phyloP scores from a whole-genome alignment of 495 filamentous ascomycete genomes.

The Trichocladium uniseriatum region DNA sequence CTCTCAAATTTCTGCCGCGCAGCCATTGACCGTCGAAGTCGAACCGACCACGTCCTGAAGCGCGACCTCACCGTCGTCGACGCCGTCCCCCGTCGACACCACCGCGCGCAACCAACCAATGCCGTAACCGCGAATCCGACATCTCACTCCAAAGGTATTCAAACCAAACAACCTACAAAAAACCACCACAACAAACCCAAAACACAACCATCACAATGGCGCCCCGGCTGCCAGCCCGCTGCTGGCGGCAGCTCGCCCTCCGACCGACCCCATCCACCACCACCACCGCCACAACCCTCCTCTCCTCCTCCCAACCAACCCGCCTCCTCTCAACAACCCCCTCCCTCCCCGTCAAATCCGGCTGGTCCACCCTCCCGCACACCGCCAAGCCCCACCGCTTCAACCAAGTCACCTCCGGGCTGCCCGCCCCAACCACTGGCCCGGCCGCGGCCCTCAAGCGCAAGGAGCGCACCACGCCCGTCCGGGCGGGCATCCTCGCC shows the following conservation, averaged over 20 bases:
- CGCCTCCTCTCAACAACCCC: constrained; percentile 24
- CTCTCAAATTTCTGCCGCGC: constrained; percentile 14
- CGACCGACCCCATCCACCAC: constrained; percentile 27
- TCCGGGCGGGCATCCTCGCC: constrained; percentile 72
- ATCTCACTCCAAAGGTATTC: neutral
- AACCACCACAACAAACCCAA: neutral
- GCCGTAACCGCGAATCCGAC: constrained; percentile 1
- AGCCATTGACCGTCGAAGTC: too few species aligned
- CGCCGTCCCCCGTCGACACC: neutral
- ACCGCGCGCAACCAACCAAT: constrained; percentile 7
- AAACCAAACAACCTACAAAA: neutral
- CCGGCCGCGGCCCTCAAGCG: constrained; percentile 72
- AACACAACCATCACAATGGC: constrained; percentile 35
- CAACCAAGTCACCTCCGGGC: constrained; percentile 41
- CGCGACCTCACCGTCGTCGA: constrained; percentile 10
- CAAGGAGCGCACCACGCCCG: constrained; percentile 63
- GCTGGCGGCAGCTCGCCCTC: constrained; percentile 29
- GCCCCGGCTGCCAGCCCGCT: constrained; percentile 44
- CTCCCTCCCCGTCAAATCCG: constrained; percentile 41
- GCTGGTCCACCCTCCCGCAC: constrained; percentile 40
- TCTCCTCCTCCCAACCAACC: constrained; percentile 12
- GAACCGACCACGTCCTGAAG: neutral
- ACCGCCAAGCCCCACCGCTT: constrained; percentile 35
- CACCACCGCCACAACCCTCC: constrained; percentile 4
- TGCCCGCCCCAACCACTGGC: constrained; percentile 56